Percentiles rank a stretch among this genome's conserved stretches.
Evolutionary conservation across 192 early-diverging fungal genomes (phyloP).

Genomic region (Rhizoclosmatium globosum): DNA sequence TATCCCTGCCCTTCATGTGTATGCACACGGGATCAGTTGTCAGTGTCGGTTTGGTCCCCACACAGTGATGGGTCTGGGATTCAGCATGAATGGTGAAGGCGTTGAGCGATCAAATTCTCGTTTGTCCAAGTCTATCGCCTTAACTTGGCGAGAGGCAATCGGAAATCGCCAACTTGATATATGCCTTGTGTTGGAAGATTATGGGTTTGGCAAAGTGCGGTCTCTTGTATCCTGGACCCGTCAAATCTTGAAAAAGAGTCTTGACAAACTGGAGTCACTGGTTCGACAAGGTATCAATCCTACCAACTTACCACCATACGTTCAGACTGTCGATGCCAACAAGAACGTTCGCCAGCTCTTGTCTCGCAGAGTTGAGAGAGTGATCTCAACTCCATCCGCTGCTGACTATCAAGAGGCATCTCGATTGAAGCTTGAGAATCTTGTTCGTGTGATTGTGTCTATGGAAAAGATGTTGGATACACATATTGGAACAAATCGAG

Average conservation of each 20-base stretch:
- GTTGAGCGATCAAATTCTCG: neutral
- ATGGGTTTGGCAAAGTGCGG: neutral
- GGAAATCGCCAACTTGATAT: conserved; percentile 1
- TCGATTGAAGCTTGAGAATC: neutral
- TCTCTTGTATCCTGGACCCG: neutral
- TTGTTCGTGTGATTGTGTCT: conserved; percentile 2
- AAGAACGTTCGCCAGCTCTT: neutral
- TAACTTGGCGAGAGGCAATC: neutral
- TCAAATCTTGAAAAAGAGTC: neutral
- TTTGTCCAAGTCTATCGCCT: neutral
- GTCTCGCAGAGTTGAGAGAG: neutral
- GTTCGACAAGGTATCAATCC: neutral
- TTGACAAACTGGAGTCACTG: neutral
- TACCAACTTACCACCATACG: neutral
- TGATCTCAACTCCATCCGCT: neutral
- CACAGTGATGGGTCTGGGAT: neutral
- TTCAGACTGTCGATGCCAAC: neutral
- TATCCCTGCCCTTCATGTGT: neutral
- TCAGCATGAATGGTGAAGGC: conserved; percentile 7
- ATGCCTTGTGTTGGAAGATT: neutral
- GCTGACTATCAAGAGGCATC: neutral
- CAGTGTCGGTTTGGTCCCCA: neutral
- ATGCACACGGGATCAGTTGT: conserved; percentile 2
- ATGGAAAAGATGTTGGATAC: neutral
- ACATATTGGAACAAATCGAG: neutral